Base-by-base conservation (phyloP, 1,284 basidiomycete genomes). In the Marasmius tenuissimus region DNA sequence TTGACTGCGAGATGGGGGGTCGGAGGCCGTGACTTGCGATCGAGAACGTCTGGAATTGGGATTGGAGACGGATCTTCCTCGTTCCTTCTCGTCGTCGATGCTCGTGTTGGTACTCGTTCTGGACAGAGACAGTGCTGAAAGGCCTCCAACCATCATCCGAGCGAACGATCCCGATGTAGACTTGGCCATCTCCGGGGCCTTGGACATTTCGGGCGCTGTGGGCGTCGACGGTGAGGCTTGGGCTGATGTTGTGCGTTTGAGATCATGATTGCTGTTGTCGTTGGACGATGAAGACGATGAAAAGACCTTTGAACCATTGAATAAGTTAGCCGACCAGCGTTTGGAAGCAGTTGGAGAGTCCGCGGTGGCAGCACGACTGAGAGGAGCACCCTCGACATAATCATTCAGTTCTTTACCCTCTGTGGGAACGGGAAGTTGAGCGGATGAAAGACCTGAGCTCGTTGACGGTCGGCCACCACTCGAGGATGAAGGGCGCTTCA, bases 61-160 rank as follows among this genome's bases (percentile, higher is more conserved):
- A 50, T 75, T 75, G 70, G 76, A 70, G 66, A 79, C 72, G 4
- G 83, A 76, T n/a, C 86, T 81, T 1, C 89, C 88, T 34, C 89
- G 84, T 51, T 68, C 49, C 47, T 85, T 82, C 50, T 75, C 77
- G 14, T 54, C 52, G 52, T 54, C 52, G 52, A 54, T n/a, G 38
- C 52, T 54, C 5, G 52, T 38, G 34, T 38, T 54, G 52, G 52
- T 54, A 37, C 52, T 54, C 8, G 52, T 54, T 34, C 52, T 34
- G 5, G 52, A 54, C 1, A 54, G 52, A n/a, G 52, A 54, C 35
- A 54, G 33, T 8, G 34, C 27, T 8, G 52, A 18, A 38, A 54
- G 37, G 12, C 52, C 52, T 8, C 52, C 52, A 10, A 54, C 38
- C 27, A 54, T 35, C 52, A 54, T 54, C 34, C 52, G 52, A 20